Percentiles rank a stretch among this genome's conserved stretches.
phyloP scores from a whole-genome alignment of 2,329 filamentous ascomycete species.

The Pyrenophora graminea region DNA sequence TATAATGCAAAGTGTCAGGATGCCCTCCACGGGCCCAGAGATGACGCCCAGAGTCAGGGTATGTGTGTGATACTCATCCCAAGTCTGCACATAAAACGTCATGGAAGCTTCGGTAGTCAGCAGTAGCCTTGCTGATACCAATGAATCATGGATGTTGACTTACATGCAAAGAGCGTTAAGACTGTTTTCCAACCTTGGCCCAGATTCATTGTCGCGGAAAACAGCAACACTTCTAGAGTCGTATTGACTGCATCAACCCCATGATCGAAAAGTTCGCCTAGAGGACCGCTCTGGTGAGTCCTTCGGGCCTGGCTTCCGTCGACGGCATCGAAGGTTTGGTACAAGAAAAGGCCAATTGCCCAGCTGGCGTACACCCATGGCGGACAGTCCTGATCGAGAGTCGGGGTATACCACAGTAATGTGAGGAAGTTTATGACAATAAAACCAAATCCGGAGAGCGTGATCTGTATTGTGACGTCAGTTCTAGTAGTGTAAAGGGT shows the following conservation, averaged over 20 bases:
- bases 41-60: conserved; percentile 89
- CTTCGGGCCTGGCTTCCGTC: conserved; percentile 91
- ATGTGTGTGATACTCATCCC: conserved; percentile 99
- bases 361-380: conserved; percentile 93
- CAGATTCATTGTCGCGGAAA: conserved; percentile 89
- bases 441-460: conserved; percentile 86
- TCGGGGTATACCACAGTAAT: conserved; percentile 94
- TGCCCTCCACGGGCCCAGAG: conserved; percentile 93
- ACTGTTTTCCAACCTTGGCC: conserved; percentile 92
- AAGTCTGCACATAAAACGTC: conserved; percentile 99
- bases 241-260: conserved; percentile 96
- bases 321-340: conserved; percentile 98
- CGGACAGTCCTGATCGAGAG: conserved; percentile 89
- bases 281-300: conserved; percentile 87
- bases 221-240: conserved; percentile 87
- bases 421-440: conserved; percentile 88
- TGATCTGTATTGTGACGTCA: conserved; percentile 62
- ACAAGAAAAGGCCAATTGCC: conserved; percentile 87
- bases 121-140: not conserved
- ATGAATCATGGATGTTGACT: conserved; percentile 6
- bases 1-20: conserved; percentile 79
- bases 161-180: conserved; percentile 79
- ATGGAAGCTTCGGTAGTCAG: conserved; percentile 64
- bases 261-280: conserved; percentile 97
- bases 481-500: conserved; percentile 5